Evolutionary conservation across 1,284 basidiomycete genomes (phyloP).

Genomic region (Moesziomyces sp.): DNA sequence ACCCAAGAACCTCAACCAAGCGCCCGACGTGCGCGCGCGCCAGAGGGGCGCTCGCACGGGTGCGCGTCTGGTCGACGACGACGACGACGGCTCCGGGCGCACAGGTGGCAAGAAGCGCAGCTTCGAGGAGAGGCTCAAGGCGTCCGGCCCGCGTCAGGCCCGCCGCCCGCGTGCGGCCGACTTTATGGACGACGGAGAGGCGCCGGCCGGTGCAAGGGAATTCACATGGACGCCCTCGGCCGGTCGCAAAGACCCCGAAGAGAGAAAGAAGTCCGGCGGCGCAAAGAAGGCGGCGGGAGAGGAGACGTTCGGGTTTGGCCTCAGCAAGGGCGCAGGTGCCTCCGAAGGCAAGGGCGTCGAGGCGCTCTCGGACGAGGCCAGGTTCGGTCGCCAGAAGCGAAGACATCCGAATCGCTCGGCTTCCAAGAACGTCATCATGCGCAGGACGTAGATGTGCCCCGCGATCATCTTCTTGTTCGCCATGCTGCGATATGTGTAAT

Average conservation of each 20-base stretch:
- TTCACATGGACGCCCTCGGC: constrained; percentile 57
- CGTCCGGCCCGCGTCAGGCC: background rate
- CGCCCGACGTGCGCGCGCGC: constrained; percentile 66
- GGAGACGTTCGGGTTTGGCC: constrained; percentile 65
- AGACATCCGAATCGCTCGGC: constrained; percentile 61
- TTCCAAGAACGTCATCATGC: constrained; percentile 62
- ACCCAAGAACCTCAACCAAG: constrained; percentile 69
- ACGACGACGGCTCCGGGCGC: constrained; percentile 28
- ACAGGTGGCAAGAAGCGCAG: constrained; percentile 45
- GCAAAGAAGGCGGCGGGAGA: constrained; percentile 71
- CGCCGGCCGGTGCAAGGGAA: constrained; percentile 19
- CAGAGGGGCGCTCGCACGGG: constrained; percentile 48
- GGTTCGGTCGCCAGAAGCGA: constrained; percentile 60
- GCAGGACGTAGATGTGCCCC: constrained; percentile 9
- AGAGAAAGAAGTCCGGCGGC: constrained; percentile 3
- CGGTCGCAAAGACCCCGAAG: constrained; percentile 11
- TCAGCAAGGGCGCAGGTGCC: constrained; percentile 63
- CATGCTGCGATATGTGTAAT: too few relatives aligned
- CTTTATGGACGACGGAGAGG: constrained; percentile 36
- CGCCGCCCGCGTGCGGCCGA: constrained; percentile 33
- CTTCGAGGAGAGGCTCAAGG: constrained; percentile 46
- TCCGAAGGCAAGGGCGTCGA: constrained; percentile 73
- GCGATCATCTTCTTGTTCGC: background rate
- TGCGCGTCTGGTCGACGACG: constrained; percentile 44
- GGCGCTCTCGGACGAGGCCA: constrained; percentile 82